These are phyloP conservation scores for Cladosporium colombiae DNA, from an alignment of 2,329 filamentous ascomycete species.

Conservation along the genomic window DNA sequence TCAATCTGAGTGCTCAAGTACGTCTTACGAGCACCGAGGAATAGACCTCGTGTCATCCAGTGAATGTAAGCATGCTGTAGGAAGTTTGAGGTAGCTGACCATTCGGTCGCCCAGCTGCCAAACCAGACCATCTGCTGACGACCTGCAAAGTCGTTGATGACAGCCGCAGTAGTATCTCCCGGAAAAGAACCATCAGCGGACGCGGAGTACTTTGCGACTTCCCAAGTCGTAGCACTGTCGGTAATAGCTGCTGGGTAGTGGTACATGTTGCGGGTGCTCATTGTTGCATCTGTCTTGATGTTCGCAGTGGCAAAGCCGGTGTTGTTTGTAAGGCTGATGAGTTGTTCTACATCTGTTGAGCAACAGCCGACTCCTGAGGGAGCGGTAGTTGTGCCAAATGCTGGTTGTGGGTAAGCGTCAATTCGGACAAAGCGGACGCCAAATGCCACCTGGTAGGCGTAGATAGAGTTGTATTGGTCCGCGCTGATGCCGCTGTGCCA, in stretches of 20 bases:
- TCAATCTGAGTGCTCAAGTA: conserved; percentile 62
- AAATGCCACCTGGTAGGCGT: conserved; percentile 59
- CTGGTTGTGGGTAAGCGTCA: conserved; percentile 57
- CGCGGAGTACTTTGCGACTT: conserved; percentile 54
- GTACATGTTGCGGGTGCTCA: conserved; percentile 55
- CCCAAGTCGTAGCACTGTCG: conserved; percentile 53
- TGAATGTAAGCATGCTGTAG: conserved; percentile 64
- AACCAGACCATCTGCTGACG: conserved; percentile 66
- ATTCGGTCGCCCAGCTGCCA: conserved; percentile 55
- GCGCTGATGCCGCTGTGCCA: conserved; percentile 57
- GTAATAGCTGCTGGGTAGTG: conserved; percentile 63
- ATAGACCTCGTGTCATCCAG: conserved; percentile 62
- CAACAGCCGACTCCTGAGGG: conserved; percentile 50
- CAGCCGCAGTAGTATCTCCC: conserved; percentile 52
- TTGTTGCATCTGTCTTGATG: conserved; percentile 51
- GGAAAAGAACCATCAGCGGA: conserved; percentile 39
- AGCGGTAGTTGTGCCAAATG: conserved; percentile 47
- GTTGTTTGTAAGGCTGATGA: conserved; percentile 56
- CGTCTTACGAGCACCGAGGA: conserved; percentile 56
- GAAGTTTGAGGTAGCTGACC: conserved; percentile 58
- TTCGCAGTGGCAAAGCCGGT: conserved; percentile 57
- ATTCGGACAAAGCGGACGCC: conserved; percentile 62
- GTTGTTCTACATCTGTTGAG: conserved; percentile 51
- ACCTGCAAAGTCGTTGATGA: conserved; percentile 60
- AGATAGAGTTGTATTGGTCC: conserved; percentile 58